Evolutionary conservation across 148 eudicot species (phyloP).

Genomic region (Oxyria digyna): DNA sequence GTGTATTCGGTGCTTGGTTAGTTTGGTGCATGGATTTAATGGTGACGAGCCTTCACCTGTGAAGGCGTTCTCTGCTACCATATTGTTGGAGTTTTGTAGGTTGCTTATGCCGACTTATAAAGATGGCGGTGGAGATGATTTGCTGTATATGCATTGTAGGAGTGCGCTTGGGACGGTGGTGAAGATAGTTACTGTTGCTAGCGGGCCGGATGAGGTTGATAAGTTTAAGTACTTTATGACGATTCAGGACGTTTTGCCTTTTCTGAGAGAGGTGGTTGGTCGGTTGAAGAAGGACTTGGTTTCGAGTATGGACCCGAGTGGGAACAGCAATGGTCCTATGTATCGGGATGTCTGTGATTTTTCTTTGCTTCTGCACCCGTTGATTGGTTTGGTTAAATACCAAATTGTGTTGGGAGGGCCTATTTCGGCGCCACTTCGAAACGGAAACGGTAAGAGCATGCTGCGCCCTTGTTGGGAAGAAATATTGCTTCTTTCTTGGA

Average conservation of each 20-base stretch:
- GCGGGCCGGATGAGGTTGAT: conserved; percentile 5
- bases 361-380: conserved; percentile 39
- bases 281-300: conserved; percentile 27
- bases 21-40: conserved; percentile 1
- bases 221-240: conserved; percentile 5
- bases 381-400: conserved; percentile 15
- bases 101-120: conserved; percentile 20
- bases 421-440: conserved; percentile 5
- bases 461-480: conserved; percentile 21
- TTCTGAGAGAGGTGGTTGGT: conserved; percentile 41
- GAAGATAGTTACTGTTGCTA: conserved; percentile 15
- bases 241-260: conserved; percentile 37
- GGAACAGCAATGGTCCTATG: conserved; percentile 15
- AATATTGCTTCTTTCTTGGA: conserved; percentile 18
- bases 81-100: conserved; percentile 61
- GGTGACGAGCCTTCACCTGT: too few species aligned
- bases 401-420: conserved; percentile 11
- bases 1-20: conserved; percentile 36
- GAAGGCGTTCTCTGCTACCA: conserved; percentile 25
- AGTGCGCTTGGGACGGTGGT: conserved; percentile 50
- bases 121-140: conserved; percentile 20
- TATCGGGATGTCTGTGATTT: conserved; percentile 46
- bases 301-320: conserved; percentile 11
- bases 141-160: conserved; percentile 42
- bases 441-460: conserved; percentile 9